A percentile compares a stretch with the other conserved stretches of the same genome.
phyloP scores from a whole-genome alignment of 257 asterid genomes.

The Craterostigma plantagineum region DNA sequence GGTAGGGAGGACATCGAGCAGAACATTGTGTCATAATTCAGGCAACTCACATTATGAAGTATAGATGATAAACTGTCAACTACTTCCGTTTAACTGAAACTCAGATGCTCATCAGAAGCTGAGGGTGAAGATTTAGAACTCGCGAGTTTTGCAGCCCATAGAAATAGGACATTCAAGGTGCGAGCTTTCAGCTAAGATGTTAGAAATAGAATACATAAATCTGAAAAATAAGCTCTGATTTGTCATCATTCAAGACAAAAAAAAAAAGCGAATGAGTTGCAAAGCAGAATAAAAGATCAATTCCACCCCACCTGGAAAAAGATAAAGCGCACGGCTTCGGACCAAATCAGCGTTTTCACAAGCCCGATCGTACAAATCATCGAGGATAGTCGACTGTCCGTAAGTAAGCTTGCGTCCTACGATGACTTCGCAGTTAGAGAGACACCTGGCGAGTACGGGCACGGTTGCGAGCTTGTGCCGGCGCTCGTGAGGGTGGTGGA shows the following conservation, averaged over 20 bases:
- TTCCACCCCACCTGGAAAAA: slow-evolving; percentile 53
- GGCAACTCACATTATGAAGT: too few species aligned
- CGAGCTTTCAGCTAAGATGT: too few species aligned
- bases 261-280: not conserved
- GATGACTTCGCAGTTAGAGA: slow-evolving; percentile 49
- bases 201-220: too few species aligned
- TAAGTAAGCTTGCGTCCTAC: slow-evolving; percentile 56
- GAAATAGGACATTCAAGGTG: too few species aligned
- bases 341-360: slow-evolving; percentile 20
- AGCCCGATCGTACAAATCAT: slow-evolving; percentile 36
- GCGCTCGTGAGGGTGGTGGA: slow-evolving; percentile 93
- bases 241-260: not conserved
- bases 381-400: slow-evolving; percentile 59
- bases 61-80: too few species aligned
- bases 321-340: slow-evolving; percentile 33
- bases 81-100: too few species aligned
- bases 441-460: slow-evolving; percentile 64
- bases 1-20: too few species aligned
- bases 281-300: not conserved
- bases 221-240: not conserved
- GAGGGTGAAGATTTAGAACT: too few species aligned
- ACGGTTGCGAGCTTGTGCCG: slow-evolving; percentile 98
- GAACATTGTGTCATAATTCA: too few species aligned
- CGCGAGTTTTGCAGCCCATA: too few species aligned
- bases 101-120: too few species aligned